A percentile compares a stretch with the other conserved stretches of the same genome.
phyloP scores from a whole-genome alignment of 805 yeast genomes.

The Hanseniaspora pseudoguilliermondii region DNA sequence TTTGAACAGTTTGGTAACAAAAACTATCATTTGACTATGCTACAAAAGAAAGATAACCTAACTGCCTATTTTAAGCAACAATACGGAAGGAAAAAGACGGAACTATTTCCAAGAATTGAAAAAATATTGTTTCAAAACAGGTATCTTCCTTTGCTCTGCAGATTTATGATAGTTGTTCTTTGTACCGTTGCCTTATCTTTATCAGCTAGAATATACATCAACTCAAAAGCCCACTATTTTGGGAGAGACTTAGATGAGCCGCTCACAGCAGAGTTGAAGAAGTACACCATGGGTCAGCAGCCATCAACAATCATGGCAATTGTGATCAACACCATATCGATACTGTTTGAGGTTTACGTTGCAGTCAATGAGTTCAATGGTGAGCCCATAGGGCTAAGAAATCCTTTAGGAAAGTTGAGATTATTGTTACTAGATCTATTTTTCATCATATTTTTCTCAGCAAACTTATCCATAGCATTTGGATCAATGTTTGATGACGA shows the following conservation, averaged over 20 bases:
- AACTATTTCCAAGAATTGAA: constrained; percentile 49
- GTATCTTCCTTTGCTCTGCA: constrained; percentile 62
- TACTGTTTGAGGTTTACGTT: constrained; percentile 65
- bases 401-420: constrained; percentile 71
- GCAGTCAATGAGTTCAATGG: constrained; percentile 86
- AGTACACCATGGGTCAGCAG: constrained; percentile 44
- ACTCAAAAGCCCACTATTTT: constrained; percentile 21
- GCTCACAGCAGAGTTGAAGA: background rate
- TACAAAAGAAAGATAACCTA: constrained; percentile 21
- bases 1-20: background rate
- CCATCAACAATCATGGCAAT: constrained; percentile 91
- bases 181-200: constrained; percentile 59
- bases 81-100: constrained; percentile 39
- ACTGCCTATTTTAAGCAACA: constrained; percentile 27
- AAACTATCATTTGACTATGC: constrained; percentile 5
- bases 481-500: constrained; percentile 64
- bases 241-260: constrained; percentile 13
- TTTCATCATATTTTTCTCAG: constrained; percentile 79
- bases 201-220: constrained; percentile 45
- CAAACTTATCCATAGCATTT: constrained; percentile 75
- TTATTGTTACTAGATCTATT: constrained; percentile 70
- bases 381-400: constrained; percentile 79
- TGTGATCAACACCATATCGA: constrained; percentile 66
- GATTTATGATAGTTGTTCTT: constrained; percentile 47
- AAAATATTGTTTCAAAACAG: constrained; percentile 60